These are phyloP conservation scores for Teratosphaeriaceae sp. DNA, from an alignment of 2,329 filamentous ascomycete species.

Conservation along the genomic window DNA sequence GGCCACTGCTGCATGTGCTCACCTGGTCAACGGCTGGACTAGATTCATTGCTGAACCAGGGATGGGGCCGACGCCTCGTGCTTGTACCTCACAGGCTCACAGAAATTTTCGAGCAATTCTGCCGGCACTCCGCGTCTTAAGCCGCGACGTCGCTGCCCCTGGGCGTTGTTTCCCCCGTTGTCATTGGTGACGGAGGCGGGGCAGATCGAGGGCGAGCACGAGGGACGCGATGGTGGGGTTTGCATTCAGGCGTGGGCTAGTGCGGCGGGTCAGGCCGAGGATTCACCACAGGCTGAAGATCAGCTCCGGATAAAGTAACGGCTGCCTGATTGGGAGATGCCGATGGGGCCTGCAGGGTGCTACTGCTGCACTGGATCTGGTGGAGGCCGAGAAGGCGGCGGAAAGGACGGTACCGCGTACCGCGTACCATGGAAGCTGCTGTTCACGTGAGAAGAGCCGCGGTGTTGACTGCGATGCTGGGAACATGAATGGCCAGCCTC, in stretches of 20 bases:
- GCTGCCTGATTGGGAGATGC: not conserved
- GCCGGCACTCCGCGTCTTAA: constrained; percentile 5
- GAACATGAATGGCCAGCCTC: no score
- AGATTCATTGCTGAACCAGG: constrained; percentile 3
- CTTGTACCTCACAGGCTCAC: not conserved
- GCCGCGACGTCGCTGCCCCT: not conserved
- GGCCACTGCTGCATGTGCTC: not conserved
- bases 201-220: not conserved
- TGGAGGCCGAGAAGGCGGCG: no score
- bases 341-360: not conserved
- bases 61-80: not conserved
- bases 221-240: not conserved
- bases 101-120: constrained; percentile 4
- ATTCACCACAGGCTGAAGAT: constrained; percentile 2
- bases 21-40: constrained; percentile 8
- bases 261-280: not conserved
- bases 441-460: no score
- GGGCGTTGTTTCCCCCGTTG: not conserved
- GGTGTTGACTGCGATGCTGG: no score
- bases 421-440: no score
- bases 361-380: not conserved
- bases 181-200: constrained; percentile 6
- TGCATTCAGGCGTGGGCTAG: constrained; percentile 4
- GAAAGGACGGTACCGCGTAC: no score
- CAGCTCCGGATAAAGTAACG: constrained; percentile 2